Conservation (phyloP, 2,329 filamentous ascomycete genomes). For the Zymoseptoria crescenta region DNA sequence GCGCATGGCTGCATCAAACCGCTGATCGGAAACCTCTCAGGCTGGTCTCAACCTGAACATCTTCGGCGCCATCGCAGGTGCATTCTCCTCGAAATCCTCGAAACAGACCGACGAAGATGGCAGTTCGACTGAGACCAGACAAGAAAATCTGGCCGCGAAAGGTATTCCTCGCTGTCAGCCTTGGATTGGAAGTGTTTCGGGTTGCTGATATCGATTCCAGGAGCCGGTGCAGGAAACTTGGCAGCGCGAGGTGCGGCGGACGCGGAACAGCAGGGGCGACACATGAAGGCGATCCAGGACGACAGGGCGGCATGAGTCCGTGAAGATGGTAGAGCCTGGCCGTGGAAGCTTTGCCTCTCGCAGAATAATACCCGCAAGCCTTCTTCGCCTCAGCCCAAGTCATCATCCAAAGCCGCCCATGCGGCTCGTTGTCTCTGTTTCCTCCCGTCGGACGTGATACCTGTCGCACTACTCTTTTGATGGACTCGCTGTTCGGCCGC, state of each 20-base stretch:
- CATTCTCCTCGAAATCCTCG: constrained; percentile 28
- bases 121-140: constrained; percentile 24
- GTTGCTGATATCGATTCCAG: constrained; percentile 12
- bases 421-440: constrained; percentile 26
- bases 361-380: not conserved
- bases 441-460: constrained; percentile 16
- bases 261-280: constrained; percentile 21
- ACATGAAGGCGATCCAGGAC: constrained; percentile 17
- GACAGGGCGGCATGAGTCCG: constrained; percentile 3
- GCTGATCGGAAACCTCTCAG: constrained; percentile 13
- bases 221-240: constrained; percentile 23
- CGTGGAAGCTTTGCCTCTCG: not conserved
- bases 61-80: constrained; percentile 29
- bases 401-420: constrained; percentile 32
- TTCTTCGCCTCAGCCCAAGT: constrained; percentile 18
- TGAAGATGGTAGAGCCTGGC: not conserved
- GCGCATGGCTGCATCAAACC: not conserved
- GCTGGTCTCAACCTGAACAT: constrained; percentile 33
- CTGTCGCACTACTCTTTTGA: not conserved
- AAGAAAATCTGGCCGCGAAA: constrained; percentile 23
- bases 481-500: constrained; percentile 4
- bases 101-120: constrained; percentile 26
- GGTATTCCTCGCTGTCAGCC: constrained; percentile 16
- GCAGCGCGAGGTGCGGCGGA: constrained; percentile 19
- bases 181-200: not conserved